Evolutionary conservation across 805 yeast genomes (phyloP), one percentile per base, ranked within the genome.

Genomic region (Ogataea dorogensis): DNA sequence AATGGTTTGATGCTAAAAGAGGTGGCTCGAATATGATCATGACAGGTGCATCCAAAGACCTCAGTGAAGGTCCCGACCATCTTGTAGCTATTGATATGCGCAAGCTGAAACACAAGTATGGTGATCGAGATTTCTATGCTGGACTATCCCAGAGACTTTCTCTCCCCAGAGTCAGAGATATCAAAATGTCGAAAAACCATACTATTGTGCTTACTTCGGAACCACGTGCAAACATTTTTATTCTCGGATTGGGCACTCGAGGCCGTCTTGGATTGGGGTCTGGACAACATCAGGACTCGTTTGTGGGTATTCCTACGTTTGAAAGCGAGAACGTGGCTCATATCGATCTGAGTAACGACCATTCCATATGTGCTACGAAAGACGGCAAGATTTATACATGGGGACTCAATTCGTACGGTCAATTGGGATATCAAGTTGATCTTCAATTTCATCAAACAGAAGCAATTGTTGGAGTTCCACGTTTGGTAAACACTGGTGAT

Each of bases 361-460:
- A 86, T 53, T 65, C 86, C 0, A 49, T 87, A 7, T 81, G 73
- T 0, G 47, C 84, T 14, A 72, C 82, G 0, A 50, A 61, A 0
- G 47, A 59, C 11, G 77, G 78, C 24, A 70, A 70, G n/a, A 63
- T 86, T 2, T 82, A 68, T 43, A 60, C 88, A 0, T 89, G 96
- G 95, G 97, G 97, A 0, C 68, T 77, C 42, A 86, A 86, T 50
- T 65, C 69, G 12, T 70, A 58, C 54, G 73, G 72, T n/a, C 94
- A 85, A 53, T 58, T 86, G 15, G 95, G 95, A 0, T 70, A 68
- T 44, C 54, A 58, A 2, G 63, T 66, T 5, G 60, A 49, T 10
- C 38, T 40, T n/a, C 42, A 37, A 7, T 31, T 46, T 2, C 43
- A 43, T 25, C 49, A 51, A 24, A 51, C 54, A 2, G 65, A 59